Evolutionary conservation across 1,139 yeast genomes (phyloP).

Genomic region (Yamadazyma dushanensis): DNA sequence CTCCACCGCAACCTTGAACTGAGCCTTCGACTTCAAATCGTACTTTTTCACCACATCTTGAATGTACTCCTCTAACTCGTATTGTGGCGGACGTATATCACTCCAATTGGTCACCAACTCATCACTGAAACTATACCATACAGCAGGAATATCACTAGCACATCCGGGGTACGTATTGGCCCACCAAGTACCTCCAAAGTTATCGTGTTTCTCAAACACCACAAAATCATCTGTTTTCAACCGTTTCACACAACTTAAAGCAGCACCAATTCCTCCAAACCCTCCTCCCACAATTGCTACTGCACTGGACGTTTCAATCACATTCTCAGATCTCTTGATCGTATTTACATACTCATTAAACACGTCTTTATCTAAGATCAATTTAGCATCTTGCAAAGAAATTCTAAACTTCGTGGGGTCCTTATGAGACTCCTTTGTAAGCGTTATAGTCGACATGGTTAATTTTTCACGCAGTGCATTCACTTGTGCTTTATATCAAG

Average conservation of each 20-base stretch:
- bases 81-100: conserved; percentile 47
- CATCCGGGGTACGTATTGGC: conserved; percentile 57
- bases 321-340: conserved; percentile 21
- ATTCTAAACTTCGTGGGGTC: conserved; percentile 35
- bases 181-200: conserved; percentile 58
- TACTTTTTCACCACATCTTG: conserved; percentile 38
- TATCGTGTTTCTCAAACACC: conserved; percentile 44
- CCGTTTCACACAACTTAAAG: conserved; percentile 29
- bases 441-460: conserved; percentile 22
- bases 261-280: conserved; percentile 43
- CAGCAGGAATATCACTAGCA: conserved; percentile 52
- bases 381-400: conserved; percentile 26
- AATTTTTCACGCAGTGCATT: background rate
- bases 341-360: conserved; percentile 13
- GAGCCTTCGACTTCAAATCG: conserved; percentile 28
- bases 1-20: conserved; percentile 31
- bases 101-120: conserved; percentile 47
- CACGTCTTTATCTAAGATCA: conserved; percentile 23
- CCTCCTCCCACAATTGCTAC: conserved; percentile 51
- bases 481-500: background rate
- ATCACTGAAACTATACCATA: conserved; percentile 46
- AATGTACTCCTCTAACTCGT: conserved; percentile 49
- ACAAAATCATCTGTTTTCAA: conserved; percentile 32
- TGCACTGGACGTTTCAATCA: conserved; percentile 23
- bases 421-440: conserved; percentile 32